Evolutionary conservation across 75 land plant species (phyloP).

Genomic region (Pinus taeda): DNA sequence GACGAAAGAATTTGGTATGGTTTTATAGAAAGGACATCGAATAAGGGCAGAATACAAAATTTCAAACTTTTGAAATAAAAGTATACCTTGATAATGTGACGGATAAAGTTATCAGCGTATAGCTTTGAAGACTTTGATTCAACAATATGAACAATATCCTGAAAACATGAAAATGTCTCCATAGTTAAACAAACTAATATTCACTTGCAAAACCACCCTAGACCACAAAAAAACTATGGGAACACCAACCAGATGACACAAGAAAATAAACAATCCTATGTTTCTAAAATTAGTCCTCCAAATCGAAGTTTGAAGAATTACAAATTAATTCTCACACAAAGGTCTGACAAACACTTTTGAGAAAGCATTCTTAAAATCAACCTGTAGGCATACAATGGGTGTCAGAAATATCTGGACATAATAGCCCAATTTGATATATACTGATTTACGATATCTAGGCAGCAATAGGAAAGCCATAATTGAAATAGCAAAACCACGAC

Average conservation of each 20-base stretch:
- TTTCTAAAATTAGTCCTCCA: too few relatives aligned
- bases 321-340: too few relatives aligned
- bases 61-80: background rate
- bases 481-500: background rate
- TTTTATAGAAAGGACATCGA: background rate
- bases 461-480: background rate
- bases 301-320: too few relatives aligned
- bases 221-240: background rate
- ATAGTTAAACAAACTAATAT: conserved; percentile 5
- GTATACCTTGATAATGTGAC: conserved; percentile 82
- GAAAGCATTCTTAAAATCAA: background rate
- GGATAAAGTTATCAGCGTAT: conserved; percentile 84
- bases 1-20: background rate
- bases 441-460: background rate
- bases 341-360: background rate
- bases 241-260: background rate
- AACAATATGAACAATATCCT: conserved; percentile 85
- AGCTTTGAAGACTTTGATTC: conserved; percentile 74
- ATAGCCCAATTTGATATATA: background rate
- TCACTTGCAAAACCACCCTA: background rate
- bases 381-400: background rate
- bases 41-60: background rate
- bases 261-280: too few relatives aligned
- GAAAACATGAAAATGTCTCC: background rate
- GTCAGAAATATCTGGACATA: background rate